Percentiles rank a stretch among this genome's conserved stretches.
phyloP scores from a whole-genome alignment of 2,329 filamentous ascomycete genomes.

The Ascochyta fabae region DNA sequence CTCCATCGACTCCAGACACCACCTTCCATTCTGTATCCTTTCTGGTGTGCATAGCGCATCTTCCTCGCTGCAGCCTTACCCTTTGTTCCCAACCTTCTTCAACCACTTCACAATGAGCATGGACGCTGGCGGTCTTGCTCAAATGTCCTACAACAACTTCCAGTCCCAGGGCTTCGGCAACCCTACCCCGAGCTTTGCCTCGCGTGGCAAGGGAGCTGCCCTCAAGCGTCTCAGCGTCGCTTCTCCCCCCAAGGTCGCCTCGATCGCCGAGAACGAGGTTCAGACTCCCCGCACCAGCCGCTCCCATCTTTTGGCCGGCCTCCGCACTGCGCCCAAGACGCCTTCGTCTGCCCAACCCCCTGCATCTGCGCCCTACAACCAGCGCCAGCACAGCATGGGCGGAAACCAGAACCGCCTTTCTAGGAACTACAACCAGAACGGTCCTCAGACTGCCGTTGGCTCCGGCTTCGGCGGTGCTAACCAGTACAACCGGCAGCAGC shows the following conservation, averaged over 20 bases:
- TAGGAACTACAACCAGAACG: slow-evolving; percentile 51
- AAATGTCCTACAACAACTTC: slow-evolving; percentile 88
- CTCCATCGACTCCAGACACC: slow-evolving; percentile 21
- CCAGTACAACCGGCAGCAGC: slow-evolving; percentile 46
- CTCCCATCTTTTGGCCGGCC: slow-evolving; percentile 89
- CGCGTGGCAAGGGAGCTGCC: slow-evolving; percentile 81
- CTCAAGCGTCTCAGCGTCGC: slow-evolving; percentile 88
- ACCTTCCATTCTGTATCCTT: slow-evolving; percentile 46
- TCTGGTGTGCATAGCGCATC: slow-evolving; percentile 32
- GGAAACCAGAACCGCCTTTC: slow-evolving; percentile 51
- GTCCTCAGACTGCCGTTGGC: slow-evolving; percentile 66
- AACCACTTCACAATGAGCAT: slow-evolving; percentile 60
- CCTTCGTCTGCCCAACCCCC: slow-evolving; percentile 69
- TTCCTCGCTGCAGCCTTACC: slow-evolving; percentile 40
- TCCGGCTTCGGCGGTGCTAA: slow-evolving; percentile 58
- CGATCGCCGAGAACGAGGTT: slow-evolving; percentile 71
- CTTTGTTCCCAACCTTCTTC: slow-evolving; percentile 37
- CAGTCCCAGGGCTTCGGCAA: slow-evolving; percentile 74
- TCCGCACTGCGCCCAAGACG: slow-evolving; percentile 92
- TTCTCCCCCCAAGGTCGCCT: slow-evolving; percentile 70
- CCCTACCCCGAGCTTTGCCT: slow-evolving; percentile 81
- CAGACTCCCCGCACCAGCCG: slow-evolving; percentile 86
- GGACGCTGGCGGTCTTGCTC: slow-evolving; percentile 99
- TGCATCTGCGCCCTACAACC: slow-evolving; percentile 66
- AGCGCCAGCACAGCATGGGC: slow-evolving; percentile 57